phyloP scores from a whole-genome alignment of 148 eudicot genomes.

The Salicornia ramosissima region DNA sequence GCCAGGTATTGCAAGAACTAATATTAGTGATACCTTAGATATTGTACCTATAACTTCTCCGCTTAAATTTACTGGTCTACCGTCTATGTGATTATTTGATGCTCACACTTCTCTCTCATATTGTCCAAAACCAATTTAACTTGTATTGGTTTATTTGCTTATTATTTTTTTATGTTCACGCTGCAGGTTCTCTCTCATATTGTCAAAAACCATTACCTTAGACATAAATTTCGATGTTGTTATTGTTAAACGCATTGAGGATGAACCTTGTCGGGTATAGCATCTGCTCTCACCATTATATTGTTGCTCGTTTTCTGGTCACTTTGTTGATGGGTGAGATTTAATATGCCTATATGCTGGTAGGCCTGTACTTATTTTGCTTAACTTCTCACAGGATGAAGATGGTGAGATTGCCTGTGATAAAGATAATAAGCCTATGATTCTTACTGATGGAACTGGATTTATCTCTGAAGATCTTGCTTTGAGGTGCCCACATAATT shows the following conservation, averaged over 20 bases:
- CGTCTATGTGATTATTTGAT: too few relatives aligned
- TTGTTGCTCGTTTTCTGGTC: neutral
- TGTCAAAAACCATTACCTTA: slow-evolving; percentile 67
- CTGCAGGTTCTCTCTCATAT: slow-evolving; percentile 66
- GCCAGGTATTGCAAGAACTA: slow-evolving; percentile 24
- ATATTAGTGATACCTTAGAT: neutral
- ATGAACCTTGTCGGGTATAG: slow-evolving; percentile 54
- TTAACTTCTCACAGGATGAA: slow-evolving; percentile 39
- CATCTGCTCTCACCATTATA: neutral
- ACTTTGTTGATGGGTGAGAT: neutral
- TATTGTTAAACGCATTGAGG: slow-evolving; percentile 38
- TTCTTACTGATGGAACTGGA: slow-evolving; percentile 91
- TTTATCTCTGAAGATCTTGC: slow-evolving; percentile 86
- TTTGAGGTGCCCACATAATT: slow-evolving; percentile 51
- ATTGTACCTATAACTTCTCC: neutral
- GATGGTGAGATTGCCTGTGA: slow-evolving; percentile 33
- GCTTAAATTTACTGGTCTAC: too few relatives aligned
- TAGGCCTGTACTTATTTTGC: neutral
- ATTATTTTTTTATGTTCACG: neutral
- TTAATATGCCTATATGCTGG: too few relatives aligned
- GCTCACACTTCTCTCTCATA: too few relatives aligned
- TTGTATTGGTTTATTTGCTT: neutral
- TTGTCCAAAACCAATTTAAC: too few relatives aligned
- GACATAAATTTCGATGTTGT: slow-evolving; percentile 45
- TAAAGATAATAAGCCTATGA: slow-evolving; percentile 44